Evolutionary conservation across 768 basidiomycete species (phyloP), one percentile per base, ranked within the genome.

Genomic region (Fomitopsis pulvina): DNA sequence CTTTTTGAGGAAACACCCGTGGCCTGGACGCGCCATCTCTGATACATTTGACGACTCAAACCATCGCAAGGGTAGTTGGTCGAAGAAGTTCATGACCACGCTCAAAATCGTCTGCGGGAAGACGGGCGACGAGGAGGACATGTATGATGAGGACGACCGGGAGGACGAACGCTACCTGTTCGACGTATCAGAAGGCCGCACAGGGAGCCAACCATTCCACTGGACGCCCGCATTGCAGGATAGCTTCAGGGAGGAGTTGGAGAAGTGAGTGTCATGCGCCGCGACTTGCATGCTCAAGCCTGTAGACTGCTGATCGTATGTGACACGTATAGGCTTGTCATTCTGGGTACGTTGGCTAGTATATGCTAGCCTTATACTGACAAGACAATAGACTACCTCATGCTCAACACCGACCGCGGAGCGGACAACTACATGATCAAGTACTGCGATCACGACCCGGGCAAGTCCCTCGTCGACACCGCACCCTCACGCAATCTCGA

Each of bases 361-460:
- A n/a, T 20, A 25, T 22, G 41, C 34, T 26, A 12, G 28, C 38
- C 37, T 12, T 39, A 21, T n/a, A 6, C 48, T 57, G 37, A 57
- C 45, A n/a, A 26, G n/a, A n/a, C 4, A 7, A 20, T 45, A 87
- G 91, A 94, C 66, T 92, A 87, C 67, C 73, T 95, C 39, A 94
- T 94, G 85, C 80, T 91, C 46, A 94, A 93, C 64, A 94, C 92
- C 18, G 92, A 92, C 62, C 81, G 91, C 45, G 85, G 81, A 16
- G 84, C 88, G 1, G 90, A 92, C 70, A 91, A 92, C 64, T 92
- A 87, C 66, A 92, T 92, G 90, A 86, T 92, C 68, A 92, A 89
- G 64, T 89, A 84, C 62, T 92, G 90, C 62, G 86, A 88, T 67
- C 84, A 78, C 39, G 81, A 80, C 34, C 85, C 87, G 50, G 87